phyloP scores from a whole-genome alignment of 2,329 filamentous ascomycete genomes.

The Fusarium guadeloupense region DNA sequence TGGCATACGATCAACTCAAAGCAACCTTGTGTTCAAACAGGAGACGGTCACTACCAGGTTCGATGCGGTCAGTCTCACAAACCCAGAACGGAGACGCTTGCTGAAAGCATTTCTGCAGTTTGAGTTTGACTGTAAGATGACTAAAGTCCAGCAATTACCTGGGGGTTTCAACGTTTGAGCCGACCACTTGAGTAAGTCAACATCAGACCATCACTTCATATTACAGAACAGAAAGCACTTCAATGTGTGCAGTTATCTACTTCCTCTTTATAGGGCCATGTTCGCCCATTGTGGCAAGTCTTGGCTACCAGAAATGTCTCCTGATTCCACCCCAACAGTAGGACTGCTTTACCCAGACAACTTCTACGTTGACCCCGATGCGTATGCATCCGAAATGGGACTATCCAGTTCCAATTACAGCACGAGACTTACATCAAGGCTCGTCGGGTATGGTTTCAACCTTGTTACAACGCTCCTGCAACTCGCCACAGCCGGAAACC shows the following conservation, averaged over 20 bases:
- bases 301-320: conserved; percentile 13
- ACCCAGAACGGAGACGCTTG: conserved; percentile 12
- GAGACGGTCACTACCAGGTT: conserved; percentile 2
- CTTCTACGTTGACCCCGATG: neutral
- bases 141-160: too few relatives aligned
- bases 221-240: neutral
- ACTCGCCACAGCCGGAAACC: neutral
- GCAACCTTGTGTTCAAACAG: conserved; percentile 5
- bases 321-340: too few relatives aligned
- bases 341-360: conserved; percentile 18
- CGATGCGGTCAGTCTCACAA: conserved; percentile 1
- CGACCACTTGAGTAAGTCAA: too few relatives aligned
- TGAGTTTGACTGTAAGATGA: conserved; percentile 14
- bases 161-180: too few relatives aligned
- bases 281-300: conserved; percentile 17
- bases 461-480: neutral
- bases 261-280: conserved; percentile 17
- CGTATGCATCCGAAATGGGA: conserved; percentile 7
- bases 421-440: too few relatives aligned
- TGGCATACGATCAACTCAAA: neutral
- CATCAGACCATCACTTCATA: too few relatives aligned
- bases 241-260: conserved; percentile 11
- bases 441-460: neutral
- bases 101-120: conserved; percentile 18
- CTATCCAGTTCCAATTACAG: neutral